These are phyloP conservation scores for Escallonia rubra DNA, from an alignment of 129 eudicot genomes.

Conservation along the genomic window DNA sequence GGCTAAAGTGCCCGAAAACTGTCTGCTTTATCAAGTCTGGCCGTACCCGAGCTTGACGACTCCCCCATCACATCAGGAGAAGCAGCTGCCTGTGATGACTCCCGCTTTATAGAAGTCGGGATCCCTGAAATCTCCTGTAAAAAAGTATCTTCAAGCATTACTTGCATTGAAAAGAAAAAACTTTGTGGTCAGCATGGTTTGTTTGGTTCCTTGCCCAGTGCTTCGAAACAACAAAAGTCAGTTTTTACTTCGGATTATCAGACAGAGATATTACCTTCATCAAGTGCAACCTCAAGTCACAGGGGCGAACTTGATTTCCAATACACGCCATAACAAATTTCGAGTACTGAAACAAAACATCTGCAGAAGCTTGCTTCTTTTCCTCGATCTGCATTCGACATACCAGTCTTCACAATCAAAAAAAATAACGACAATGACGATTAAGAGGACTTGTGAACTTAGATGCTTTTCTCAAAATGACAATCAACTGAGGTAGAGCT, in stretches of 20 bases:
- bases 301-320: slow-evolving; percentile 86
- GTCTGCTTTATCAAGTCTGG: slow-evolving; percentile 70
- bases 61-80: slow-evolving; percentile 80
- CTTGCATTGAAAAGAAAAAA: too few relatives aligned
- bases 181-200: too few relatives aligned
- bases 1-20: slow-evolving; percentile 61
- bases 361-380: slow-evolving; percentile 96
- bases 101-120: slow-evolving; percentile 71
- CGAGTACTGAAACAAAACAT: slow-evolving; percentile 75
- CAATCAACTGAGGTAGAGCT: background rate
- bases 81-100: slow-evolving; percentile 45
- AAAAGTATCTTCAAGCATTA: background rate
- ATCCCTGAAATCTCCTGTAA: slow-evolving; percentile 89
- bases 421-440: background rate
- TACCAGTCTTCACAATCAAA: slow-evolving; percentile 2
- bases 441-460: background rate
- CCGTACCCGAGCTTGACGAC: slow-evolving; percentile 83
- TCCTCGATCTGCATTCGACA: slow-evolving; percentile 55
- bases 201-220: too few relatives aligned
- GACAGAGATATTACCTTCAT: slow-evolving; percentile 61
- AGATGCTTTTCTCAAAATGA: background rate
- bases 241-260: too few relatives aligned
- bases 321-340: slow-evolving; percentile 78
- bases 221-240: too few relatives aligned
- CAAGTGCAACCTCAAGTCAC: slow-evolving; percentile 90